Base-by-base conservation (phyloP, 371 early-diverging fungal species). In the Lichtheimia ramosa region DNA sequence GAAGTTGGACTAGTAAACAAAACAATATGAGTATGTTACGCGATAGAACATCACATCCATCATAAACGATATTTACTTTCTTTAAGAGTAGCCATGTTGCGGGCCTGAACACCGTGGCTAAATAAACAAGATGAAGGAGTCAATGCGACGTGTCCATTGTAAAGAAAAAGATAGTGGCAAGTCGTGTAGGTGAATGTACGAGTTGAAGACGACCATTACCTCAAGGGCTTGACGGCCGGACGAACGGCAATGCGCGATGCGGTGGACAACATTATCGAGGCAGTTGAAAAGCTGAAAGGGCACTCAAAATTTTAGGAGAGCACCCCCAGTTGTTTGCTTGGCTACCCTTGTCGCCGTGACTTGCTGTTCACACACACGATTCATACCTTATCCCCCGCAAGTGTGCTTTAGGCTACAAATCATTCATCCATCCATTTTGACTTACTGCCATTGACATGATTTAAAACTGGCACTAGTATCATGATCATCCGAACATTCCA, bases 1-100 rank as follows among this genome's bases (percentile, higher is more conserved):
- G 96, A 65, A 90, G 77, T 75, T 95, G 95, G 81, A 97, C 96
- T 96, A 74, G 27, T n/a, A 21, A 25, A 40, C 39, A 48, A 48
- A 34, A 40, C 12, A 23, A 28, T 28, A 20, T 13, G 56, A 46
- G n/a, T n/a, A n/a, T n/a, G n/a, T n/a, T 16, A 56, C 15, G 13
- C 20, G 16, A 48, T 25, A 49, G 23, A 16, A 43, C n/a, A n/a
- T n/a, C n/a, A 28, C 46, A 46, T n/a, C 2, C 5, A 46, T 21
- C 40, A 48, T 50, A 57, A 46, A 46, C 46, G 42, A 48, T 50
- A 57, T 85, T 86, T 84, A 93, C 92, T 91, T 85, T 95, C 96
- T 81, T 89, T 89, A 67, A 95, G 83, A 58, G 96, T 94, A 56
- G 65, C 65, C 65, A 94, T 94, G 87, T 90, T 90, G 74, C 94